Evolutionary conservation across 352 stramenopile genomes (phyloP).

Genomic region (Phytophthora megakarya): DNA sequence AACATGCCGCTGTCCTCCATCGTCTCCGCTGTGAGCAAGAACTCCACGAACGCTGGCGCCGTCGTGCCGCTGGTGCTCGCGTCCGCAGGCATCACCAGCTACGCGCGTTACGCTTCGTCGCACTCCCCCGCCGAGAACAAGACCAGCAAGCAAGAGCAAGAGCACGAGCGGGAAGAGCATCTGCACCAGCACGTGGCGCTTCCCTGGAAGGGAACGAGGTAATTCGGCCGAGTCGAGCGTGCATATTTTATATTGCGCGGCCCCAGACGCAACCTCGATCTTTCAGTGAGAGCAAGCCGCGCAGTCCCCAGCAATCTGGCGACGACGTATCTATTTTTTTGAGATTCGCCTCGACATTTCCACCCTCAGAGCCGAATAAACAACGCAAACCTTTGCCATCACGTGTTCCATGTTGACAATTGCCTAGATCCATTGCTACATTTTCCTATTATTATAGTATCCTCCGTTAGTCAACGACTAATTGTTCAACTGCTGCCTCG

Average conservation of each 20-base stretch:
- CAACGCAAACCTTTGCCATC: constrained; percentile 2
- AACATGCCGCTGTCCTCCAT: constrained; percentile 47
- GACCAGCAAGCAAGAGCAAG: constrained; percentile 22
- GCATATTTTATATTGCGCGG: constrained; percentile 19
- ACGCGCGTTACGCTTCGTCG: constrained; percentile 59
- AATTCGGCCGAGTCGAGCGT: background rate
- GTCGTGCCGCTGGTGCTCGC: constrained; percentile 67
- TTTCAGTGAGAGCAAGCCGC: background rate
- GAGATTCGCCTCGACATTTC: constrained; percentile 8
- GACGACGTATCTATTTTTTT: constrained; percentile 26
- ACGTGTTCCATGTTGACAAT: background rate
- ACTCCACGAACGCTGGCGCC: constrained; percentile 40
- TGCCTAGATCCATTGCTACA: background rate
- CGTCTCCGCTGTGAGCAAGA: constrained; percentile 47
- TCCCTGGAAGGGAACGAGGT: constrained; percentile 74
- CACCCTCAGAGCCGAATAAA: constrained; percentile 14
- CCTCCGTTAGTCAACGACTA: too few relatives aligned
- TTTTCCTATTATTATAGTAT: background rate
- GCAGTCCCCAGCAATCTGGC: constrained; percentile 5
- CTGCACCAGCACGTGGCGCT: constrained; percentile 71
- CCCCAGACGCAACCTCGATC: constrained; percentile 1
- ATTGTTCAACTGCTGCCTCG: constrained; percentile 16
- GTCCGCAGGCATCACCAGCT: constrained; percentile 67
- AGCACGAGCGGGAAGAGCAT: constrained; percentile 50
- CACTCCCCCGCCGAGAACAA: constrained; percentile 45